Evolutionary conservation across 768 basidiomycete species (phyloP), one percentile per base, ranked within the genome.

Genomic region (Kwoniella dendrophila): DNA sequence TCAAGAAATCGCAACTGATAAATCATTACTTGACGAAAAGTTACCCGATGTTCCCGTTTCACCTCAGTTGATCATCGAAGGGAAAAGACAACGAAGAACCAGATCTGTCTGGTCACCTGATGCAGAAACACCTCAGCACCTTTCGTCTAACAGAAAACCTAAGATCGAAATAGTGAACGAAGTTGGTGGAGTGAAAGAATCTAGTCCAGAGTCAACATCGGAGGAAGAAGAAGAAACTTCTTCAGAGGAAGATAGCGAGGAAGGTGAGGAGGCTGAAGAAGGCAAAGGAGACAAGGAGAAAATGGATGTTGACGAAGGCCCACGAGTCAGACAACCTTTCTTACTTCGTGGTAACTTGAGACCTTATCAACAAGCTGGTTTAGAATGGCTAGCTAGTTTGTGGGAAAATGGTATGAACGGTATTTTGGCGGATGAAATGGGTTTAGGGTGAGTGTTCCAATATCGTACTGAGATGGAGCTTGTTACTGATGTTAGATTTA

Each of bases 371-470:
- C 80, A 81, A 58, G 80, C 78, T 16, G 82, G 82, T 2, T 72
- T 82, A 18, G 81, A 82, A 47, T 82, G 82, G 82, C 79, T 82
- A 12, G 82, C 80, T 2, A 78, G 78, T 53, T 62, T 82, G 0
- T 82, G 81, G 68, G 68, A 76, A 20, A 80, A 80, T 36, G 77
- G 78, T 3, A 76, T 80, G 66, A 82, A 82, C 66, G 82, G 81
- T 38, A 81, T 81, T 34, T 65, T 81, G 38, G 91, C 92, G 1
- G 93, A 95, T 72, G 92, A 95, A 78, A 94, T 96, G 92, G 93
- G 92, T 44, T 80, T 95, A 6, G 92, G 92, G 91, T 94, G 71
- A 41, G 88, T 83, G n/a, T 26, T 18, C 7, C 7, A 4, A 40
- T n/a, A 11, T 47, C 51, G 43, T 12, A 38, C 22, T 14, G 30